Conservation (phyloP, 73 alveolate genomes). For the Tetrahymena malaccensis region DNA sequence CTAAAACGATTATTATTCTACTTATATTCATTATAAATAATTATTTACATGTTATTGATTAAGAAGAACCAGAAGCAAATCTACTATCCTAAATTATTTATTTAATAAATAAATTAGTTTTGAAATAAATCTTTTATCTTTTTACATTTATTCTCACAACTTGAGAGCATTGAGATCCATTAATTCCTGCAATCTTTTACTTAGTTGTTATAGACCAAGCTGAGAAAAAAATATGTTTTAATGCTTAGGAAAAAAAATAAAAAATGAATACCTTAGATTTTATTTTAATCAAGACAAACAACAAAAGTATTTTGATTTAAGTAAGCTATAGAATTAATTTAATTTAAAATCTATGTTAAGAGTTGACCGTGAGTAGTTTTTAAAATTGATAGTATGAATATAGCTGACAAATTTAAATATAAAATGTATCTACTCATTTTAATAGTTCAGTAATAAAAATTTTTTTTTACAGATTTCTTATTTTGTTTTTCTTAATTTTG, state of each 20-base stretch:
- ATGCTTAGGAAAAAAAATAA: no score
- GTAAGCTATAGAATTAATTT: background rate
- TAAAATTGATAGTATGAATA: no score
- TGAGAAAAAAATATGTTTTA: no score
- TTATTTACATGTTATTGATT: background rate
- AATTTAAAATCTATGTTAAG: background rate
- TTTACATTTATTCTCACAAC: background rate
- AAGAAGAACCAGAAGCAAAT: background rate
- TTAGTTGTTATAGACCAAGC: background rate
- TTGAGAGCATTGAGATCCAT: background rate
- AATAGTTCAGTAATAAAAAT: background rate
- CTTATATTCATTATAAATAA: no score
- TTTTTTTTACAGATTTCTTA: no score
- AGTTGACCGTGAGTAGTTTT: background rate
- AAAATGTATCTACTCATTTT: background rate
- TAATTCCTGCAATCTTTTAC: background rate
- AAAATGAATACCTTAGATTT: background rate
- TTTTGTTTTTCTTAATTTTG: background rate
- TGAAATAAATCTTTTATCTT: no score
- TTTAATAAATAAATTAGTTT: no score
- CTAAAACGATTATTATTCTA: background rate
- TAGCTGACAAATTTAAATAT: background rate
- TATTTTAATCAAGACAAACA: background rate
- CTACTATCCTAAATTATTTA: background rate
- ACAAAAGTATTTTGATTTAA: background rate